A percentile compares a stretch with the other conserved stretches of the same genome.
Evolutionary conservation across 805 yeast genomes (phyloP).

Genomic region (Pichia nanzhaoensis): DNA sequence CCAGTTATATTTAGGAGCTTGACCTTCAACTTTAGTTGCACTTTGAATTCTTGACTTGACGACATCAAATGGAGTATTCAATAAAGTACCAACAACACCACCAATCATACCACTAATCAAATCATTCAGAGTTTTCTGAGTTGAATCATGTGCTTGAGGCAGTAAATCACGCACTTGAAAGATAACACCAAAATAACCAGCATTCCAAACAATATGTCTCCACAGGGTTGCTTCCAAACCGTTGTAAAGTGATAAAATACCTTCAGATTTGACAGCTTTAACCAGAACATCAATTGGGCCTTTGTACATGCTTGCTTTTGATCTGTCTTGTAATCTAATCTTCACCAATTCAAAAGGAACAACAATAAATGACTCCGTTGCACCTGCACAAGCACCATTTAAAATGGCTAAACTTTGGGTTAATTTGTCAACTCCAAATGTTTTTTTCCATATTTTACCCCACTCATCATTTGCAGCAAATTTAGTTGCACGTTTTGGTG

Average conservation of each 20-base stretch:
- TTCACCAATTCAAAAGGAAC: conserved; percentile 97
- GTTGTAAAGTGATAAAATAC: conserved; percentile 76
- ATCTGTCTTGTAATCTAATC: conserved; percentile 88
- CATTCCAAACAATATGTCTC: conserved; percentile 97
- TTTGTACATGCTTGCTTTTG: conserved; percentile 48
- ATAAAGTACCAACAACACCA: conserved; percentile 92
- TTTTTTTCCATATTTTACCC: conserved; percentile 71
- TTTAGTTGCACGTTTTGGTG: conserved; percentile 98
- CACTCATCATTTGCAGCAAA: conserved; percentile 98
- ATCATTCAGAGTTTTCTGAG: conserved; percentile 79
- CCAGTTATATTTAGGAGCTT: conserved; percentile 86
- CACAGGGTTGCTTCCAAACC: conserved; percentile 96
- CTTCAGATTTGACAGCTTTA: conserved; percentile 67
- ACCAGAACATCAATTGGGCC: conserved; percentile 80
- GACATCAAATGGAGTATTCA: conserved; percentile 96
- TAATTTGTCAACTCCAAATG: conserved; percentile 62
- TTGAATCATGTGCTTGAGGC: conserved; percentile 66
- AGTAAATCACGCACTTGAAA: conserved; percentile 74
- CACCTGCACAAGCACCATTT: conserved; percentile 98
- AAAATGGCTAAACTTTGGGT: conserved; percentile 79
- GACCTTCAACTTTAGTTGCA: conserved; percentile 59
- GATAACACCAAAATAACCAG: conserved; percentile 94
- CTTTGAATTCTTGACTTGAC: conserved; percentile 94
- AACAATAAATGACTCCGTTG: conserved; percentile 91
- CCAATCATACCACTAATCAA: conserved; percentile 91